Percentiles rank a stretch among this genome's conserved stretches.
Conservation (phyloP, 2,329 filamentous ascomycete species). For the Chrysoporthe puriensis region DNA sequence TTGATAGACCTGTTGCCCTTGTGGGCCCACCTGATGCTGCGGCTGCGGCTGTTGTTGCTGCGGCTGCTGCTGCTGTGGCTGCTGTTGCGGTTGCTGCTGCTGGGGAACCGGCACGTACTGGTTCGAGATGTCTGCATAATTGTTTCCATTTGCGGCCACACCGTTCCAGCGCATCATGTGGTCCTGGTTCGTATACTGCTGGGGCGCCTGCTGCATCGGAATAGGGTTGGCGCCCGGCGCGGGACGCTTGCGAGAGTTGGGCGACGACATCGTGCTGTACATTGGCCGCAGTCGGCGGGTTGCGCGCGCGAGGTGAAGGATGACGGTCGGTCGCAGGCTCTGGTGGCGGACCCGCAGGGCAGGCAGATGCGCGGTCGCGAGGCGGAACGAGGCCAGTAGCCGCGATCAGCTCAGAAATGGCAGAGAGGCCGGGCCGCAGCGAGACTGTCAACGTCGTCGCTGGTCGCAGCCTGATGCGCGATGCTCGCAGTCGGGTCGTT, state of each 20-base stretch:
- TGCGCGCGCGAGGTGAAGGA: neutral
- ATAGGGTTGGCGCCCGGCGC: conserved; percentile 67
- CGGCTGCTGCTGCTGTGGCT: conserved; percentile 18
- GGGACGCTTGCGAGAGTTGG: conserved; percentile 69
- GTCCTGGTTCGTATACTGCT: conserved; percentile 52
- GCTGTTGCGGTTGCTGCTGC: conserved; percentile 39
- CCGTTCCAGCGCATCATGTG: conserved; percentile 52
- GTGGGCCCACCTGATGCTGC: conserved; percentile 27
- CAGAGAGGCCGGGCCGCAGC: neutral
- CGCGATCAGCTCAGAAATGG: neutral
- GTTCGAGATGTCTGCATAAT: conserved; percentile 44
- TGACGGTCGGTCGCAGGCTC: neutral
- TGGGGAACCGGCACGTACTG: conserved; percentile 45
- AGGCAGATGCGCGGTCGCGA: neutral
- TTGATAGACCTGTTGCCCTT: conserved; percentile 35
- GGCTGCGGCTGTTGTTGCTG: neutral
- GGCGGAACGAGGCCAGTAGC: neutral
- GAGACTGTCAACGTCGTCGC: neutral
- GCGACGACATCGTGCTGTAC: conserved; percentile 47
- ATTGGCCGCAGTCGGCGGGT: conserved; percentile 20
- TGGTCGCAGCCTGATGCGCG: conserved; percentile 4
- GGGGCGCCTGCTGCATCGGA: conserved; percentile 55
- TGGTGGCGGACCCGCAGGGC: neutral
- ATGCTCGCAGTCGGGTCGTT: conserved; percentile 8
- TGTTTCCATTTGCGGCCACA: conserved; percentile 40